phyloP scores from a whole-genome alignment of 108 stramenopile genomes.

The Cyclotella baltica region DNA sequence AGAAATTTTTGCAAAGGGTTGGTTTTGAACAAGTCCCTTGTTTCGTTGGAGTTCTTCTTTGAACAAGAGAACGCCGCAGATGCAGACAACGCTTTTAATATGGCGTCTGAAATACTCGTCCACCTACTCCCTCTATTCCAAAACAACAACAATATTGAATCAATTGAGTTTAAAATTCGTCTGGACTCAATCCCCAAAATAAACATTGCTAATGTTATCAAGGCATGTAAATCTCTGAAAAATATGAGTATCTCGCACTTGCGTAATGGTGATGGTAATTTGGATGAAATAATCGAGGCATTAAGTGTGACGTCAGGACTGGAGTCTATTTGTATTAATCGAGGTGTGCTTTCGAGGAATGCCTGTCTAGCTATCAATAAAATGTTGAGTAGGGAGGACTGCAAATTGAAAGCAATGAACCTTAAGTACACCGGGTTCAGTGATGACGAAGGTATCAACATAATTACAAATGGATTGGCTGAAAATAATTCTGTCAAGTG shows the following conservation, averaged over 20 bases:
- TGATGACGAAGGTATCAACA: background rate
- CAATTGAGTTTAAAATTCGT: background rate
- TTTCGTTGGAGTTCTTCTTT: too few species aligned
- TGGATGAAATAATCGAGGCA: background rate
- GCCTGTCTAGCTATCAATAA: background rate
- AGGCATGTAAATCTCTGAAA: background rate
- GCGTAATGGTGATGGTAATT: background rate
- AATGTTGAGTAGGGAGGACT: background rate
- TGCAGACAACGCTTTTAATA: too few species aligned
- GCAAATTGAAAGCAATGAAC: background rate
- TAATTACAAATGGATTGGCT: background rate
- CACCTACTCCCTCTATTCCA: background rate
- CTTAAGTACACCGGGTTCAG: background rate
- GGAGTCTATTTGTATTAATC: background rate
- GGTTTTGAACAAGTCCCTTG: background rate
- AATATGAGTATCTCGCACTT: background rate
- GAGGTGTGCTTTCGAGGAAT: background rate
- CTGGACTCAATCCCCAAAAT: too few species aligned
- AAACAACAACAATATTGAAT: background rate
- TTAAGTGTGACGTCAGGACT: background rate
- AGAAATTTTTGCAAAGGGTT: background rate
- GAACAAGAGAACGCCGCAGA: too few species aligned
- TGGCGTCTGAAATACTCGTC: background rate
- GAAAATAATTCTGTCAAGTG: background rate
- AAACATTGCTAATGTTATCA: background rate